A percentile compares a stretch with the other conserved stretches of the same genome.
These are phyloP conservation scores for Bathelium albidoporum DNA, from an alignment of 495 filamentous ascomycete genomes.

Conservation along the genomic window DNA sequence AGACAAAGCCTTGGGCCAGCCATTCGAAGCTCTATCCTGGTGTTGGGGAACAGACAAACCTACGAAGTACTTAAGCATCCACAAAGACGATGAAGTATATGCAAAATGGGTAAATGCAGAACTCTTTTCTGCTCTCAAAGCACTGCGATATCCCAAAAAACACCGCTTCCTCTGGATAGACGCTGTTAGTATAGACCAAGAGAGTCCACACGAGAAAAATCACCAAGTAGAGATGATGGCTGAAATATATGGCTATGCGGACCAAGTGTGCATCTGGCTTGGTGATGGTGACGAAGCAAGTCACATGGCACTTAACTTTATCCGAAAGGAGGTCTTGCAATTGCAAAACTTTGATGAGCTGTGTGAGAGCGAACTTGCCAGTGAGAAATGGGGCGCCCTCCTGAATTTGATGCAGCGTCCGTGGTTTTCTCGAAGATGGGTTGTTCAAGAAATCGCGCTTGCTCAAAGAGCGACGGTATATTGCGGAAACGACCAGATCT, in stretches of 20 bases:
- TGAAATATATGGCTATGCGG: constrained; percentile 3
- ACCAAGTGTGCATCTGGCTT: constrained; percentile 6
- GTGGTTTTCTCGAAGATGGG: constrained; percentile 18
- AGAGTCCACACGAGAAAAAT: not conserved
- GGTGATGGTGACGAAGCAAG: constrained; percentile 10
- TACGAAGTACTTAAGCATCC: not conserved
- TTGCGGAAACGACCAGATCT: constrained; percentile 12
- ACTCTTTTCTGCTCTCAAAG: not conserved
- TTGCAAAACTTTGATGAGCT: constrained; percentile 28
- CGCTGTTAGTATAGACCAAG: constrained; percentile 8
- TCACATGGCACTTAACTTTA: constrained; percentile 23
- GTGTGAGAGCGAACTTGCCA: constrained; percentile 4
- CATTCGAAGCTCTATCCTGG: not conserved
- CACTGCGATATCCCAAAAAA: not conserved
- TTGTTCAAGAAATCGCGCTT: constrained; percentile 19
- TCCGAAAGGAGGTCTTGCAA: constrained; percentile 24
- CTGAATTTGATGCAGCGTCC: constrained; percentile 13
- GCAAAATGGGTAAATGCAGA: not conserved
- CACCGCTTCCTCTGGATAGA: constrained; percentile 9
- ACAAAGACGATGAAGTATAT: not conserved
- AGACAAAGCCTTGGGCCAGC: not conserved
- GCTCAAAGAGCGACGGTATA: constrained; percentile 7
- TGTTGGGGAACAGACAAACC: not conserved
- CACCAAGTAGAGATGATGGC: constrained; percentile 30
- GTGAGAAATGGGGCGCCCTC: constrained; percentile 12